Percentiles rank a stretch among this genome's conserved stretches.
Conservation (phyloP, 140 eudicot species). For the Oenanthe javanica region DNA sequence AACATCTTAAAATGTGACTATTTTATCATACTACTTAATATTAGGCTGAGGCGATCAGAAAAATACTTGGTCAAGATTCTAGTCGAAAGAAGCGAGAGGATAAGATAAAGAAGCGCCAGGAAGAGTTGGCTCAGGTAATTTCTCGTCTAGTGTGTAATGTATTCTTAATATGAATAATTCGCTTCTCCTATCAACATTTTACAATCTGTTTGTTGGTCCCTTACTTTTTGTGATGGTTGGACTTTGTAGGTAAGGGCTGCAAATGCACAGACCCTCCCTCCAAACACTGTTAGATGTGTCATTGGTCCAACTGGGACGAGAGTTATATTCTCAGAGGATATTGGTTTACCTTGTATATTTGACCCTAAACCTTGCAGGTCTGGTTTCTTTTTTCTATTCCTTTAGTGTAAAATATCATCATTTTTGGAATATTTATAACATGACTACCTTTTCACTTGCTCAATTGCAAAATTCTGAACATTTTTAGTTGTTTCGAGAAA, state of each 20-base stretch:
- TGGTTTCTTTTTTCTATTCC: neutral
- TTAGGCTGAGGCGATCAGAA: constrained; percentile 97
- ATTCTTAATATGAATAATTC: neutral
- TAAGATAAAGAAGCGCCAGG: constrained; percentile 82
- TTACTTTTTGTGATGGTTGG: neutral
- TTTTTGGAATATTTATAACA: neutral
- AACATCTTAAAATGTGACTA: neutral
- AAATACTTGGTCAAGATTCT: constrained; percentile 95
- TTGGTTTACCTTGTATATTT: constrained; percentile 76
- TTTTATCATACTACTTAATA: constrained; percentile 2
- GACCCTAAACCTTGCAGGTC: constrained; percentile 57
- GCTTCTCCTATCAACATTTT: neutral
- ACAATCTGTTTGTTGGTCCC: neutral
- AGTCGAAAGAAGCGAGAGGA: constrained; percentile 91
- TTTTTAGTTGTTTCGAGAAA: neutral
- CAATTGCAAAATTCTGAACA: neutral
- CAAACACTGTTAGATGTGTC: constrained; percentile 62
- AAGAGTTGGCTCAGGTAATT: constrained; percentile 93
- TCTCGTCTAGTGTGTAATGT: neutral
- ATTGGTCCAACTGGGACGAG: constrained; percentile 74
- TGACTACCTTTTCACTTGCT: neutral
- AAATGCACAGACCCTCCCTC: constrained; percentile 46
- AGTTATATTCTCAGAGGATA: constrained; percentile 73
- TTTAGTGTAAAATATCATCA: neutral
- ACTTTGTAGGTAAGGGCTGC: constrained; percentile 67